Evolutionary conservation across 306 rosid species (phyloP).

Genomic region (Medicago arabica): DNA sequence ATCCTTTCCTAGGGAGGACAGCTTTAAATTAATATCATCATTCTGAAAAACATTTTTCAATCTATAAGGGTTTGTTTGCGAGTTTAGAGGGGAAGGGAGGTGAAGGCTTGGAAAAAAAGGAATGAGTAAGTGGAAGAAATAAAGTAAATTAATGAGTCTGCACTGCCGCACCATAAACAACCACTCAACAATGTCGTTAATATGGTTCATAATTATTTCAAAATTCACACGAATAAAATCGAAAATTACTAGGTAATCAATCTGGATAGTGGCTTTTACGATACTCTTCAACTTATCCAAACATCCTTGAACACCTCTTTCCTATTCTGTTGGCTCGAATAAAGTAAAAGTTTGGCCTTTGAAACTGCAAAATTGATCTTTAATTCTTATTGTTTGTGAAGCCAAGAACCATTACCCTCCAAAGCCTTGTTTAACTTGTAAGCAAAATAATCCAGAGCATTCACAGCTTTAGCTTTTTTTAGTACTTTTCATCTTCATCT

Average conservation of each 20-base stretch:
- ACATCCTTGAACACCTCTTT: slow-evolving; percentile 43
- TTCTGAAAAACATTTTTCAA: slow-evolving; percentile 42
- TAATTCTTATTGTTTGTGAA: neutral
- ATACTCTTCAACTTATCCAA: slow-evolving; percentile 45
- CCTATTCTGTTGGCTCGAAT: slow-evolving; percentile 42
- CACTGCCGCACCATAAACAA: no score
- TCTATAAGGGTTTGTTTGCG: slow-evolving; percentile 44
- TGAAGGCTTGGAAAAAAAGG: no score
- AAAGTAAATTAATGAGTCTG: no score
- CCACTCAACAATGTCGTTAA: no score
- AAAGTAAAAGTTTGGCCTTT: slow-evolving; percentile 41
- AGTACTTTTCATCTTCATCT: slow-evolving; percentile 49
- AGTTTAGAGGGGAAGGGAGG: no score
- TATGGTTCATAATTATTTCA: neutral
- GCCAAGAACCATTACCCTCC: slow-evolving; percentile 33
- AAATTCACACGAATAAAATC: neutral
- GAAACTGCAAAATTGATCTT: slow-evolving; percentile 44
- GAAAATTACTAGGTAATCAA: neutral
- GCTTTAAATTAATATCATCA: slow-evolving; percentile 19
- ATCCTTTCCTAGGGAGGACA: slow-evolving; percentile 12
- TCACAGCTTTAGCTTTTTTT: slow-evolving; percentile 41
- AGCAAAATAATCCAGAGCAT: slow-evolving; percentile 7
- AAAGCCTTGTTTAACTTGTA: neutral
- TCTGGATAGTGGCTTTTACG: slow-evolving; percentile 47
- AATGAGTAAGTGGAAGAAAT: no score